A percentile compares a stretch with the other conserved stretches of the same genome.
Evolutionary conservation across 192 early-diverging fungal genomes (phyloP).

Genomic region (Backusella tuberculispora): DNA sequence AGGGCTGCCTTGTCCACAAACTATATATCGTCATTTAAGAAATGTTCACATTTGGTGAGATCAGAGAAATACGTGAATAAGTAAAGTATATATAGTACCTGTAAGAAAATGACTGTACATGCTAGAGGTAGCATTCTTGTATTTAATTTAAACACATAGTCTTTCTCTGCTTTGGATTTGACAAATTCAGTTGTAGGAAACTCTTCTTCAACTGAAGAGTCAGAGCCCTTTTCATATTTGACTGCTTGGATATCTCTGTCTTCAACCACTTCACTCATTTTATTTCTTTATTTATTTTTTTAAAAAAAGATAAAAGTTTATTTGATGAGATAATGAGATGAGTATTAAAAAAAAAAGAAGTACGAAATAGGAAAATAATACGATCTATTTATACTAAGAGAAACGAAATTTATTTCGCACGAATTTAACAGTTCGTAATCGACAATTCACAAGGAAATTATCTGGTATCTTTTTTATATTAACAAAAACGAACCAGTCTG

Average conservation of each 20-base stretch:
- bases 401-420: background rate
- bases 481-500: slow-evolving; percentile 2
- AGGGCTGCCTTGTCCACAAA: slow-evolving; percentile 28
- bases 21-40: background rate
- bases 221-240: background rate
- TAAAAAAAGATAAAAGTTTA: background rate
- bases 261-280: slow-evolving; percentile 2
- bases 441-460: background rate
- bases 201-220: background rate
- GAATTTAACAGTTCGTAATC: slow-evolving; percentile 2
- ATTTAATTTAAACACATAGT: slow-evolving; percentile 1
- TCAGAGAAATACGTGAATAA: background rate
- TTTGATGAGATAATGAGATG: background rate
- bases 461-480: background rate
- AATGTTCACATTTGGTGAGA: background rate
- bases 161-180: background rate
- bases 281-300: background rate
- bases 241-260: background rate
- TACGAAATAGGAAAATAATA: background rate
- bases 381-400: background rate
- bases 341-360: background rate
- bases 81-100: background rate
- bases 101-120: background rate
- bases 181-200: background rate
- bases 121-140: background rate